phyloP scores from a whole-genome alignment of 1,284 basidiomycete genomes.

The Puccinia coronata region DNA sequence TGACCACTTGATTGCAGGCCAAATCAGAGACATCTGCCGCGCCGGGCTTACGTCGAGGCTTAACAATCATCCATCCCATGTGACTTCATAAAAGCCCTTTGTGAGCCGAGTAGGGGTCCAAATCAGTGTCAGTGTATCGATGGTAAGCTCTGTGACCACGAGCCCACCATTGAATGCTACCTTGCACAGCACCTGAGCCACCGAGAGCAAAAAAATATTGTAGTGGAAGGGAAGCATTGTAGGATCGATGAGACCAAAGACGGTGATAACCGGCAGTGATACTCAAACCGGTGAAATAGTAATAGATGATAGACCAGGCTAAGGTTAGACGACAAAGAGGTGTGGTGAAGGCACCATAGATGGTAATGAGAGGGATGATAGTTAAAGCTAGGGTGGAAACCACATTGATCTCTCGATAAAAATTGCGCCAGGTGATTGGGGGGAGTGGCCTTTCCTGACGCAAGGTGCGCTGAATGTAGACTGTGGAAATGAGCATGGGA shows the following conservation, averaged over 20 bases:
- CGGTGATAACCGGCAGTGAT: conserved; percentile 78
- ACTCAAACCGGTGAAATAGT: conserved; percentile 79
- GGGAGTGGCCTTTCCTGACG: conserved; percentile 64
- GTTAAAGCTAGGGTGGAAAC: conserved; percentile 72
- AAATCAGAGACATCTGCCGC: conserved; percentile 85
- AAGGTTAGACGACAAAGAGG: conserved; percentile 70
- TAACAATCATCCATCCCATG: conserved; percentile 89
- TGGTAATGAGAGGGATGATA: conserved; percentile 70
- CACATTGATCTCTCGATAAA: conserved; percentile 74
- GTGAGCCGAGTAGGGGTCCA: conserved; percentile 90
- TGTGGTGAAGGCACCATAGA: conserved; percentile 69
- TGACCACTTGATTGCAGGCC: conserved; percentile 72
- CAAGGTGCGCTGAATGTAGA: conserved; percentile 81
- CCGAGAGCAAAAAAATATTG: conserved; percentile 75
- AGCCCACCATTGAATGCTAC: conserved; percentile 94
- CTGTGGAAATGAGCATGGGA: not conserved
- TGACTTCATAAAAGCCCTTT: conserved; percentile 75
- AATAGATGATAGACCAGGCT: conserved; percentile 62
- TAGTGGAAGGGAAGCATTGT: conserved; percentile 79
- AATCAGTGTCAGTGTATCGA: conserved; percentile 84
- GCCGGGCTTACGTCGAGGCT: conserved; percentile 81
- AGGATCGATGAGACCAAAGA: conserved; percentile 86
- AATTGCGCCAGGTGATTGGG: conserved; percentile 68
- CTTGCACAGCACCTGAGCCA: conserved; percentile 83
- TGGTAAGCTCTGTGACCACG: conserved; percentile 83